These are phyloP conservation scores for Tricholomella constricta DNA, from an alignment of 768 basidiomycete genomes.

Conservation along the genomic window DNA sequence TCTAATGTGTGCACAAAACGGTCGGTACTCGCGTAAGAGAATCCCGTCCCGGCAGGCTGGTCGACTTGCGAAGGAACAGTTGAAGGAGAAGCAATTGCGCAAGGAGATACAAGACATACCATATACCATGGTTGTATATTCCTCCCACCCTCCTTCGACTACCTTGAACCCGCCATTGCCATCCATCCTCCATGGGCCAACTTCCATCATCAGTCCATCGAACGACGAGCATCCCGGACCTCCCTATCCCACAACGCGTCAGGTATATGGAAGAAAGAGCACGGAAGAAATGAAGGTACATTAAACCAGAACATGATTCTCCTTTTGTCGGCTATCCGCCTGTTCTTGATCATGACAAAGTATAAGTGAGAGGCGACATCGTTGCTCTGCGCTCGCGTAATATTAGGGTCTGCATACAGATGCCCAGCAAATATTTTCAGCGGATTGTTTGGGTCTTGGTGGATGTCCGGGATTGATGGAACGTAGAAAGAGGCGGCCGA, in stretches of 20 bases:
- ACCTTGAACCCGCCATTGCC: conserved; percentile 69
- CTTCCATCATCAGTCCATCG: conserved; percentile 97
- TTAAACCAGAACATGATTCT: conserved; percentile 97
- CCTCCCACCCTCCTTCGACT: conserved; percentile 93
- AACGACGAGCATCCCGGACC: conserved; percentile 98
- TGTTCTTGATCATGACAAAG: conserved; percentile 89
- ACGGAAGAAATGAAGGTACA: conserved; percentile 47
- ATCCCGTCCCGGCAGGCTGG: conserved; percentile 96
- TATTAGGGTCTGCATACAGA: conserved; percentile 75
- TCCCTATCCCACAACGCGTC: conserved; percentile 51
- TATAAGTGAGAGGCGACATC: conserved; percentile 77
- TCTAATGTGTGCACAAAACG: conserved; percentile 78
- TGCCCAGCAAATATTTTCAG: conserved; percentile 87
- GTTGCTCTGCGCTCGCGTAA: conserved; percentile 46
- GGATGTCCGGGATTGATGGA: conserved; percentile 70
- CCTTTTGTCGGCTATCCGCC: conserved; percentile 86
- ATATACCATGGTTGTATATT: conserved; percentile 92
- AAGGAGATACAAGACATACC: conserved; percentile 49
- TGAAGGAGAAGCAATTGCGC: conserved; percentile 1
- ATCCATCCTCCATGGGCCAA: conserved; percentile 90
- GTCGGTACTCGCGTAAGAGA: conserved; percentile 87
- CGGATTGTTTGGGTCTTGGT: conserved; percentile 68
- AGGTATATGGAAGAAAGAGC: background rate
- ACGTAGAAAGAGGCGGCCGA: conserved; percentile 88
- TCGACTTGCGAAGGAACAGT: conserved; percentile 63